Percentiles rank a stretch among this genome's conserved stretches.
phyloP scores from a whole-genome alignment of 306 rosid genomes.

The Ormosia emarginata region DNA sequence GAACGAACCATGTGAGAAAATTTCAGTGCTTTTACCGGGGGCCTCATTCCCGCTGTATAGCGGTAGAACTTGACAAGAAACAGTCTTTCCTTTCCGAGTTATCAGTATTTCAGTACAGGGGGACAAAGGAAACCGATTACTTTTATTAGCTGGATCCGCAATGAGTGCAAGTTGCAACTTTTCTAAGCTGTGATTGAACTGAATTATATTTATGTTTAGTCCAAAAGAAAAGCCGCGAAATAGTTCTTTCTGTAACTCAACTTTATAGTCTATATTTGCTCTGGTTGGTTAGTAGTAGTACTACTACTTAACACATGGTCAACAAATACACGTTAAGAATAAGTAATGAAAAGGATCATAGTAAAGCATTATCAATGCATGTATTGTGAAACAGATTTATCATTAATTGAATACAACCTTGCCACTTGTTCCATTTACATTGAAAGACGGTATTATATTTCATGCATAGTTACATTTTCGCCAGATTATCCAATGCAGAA shows the following conservation, averaged over 20 bases:
- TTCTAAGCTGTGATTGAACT: no score
- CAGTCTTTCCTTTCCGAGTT: background rate
- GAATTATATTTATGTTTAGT: background rate
- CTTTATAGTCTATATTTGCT: background rate
- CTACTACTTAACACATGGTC: background rate
- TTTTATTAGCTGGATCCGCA: background rate
- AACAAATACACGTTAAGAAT: background rate
- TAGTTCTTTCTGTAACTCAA: background rate
- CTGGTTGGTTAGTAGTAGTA: background rate
- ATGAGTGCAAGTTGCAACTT: background rate
- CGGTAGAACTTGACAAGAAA: background rate
- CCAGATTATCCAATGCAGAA: background rate
- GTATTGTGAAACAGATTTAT: background rate
- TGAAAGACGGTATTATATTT: background rate
- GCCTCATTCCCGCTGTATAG: background rate
- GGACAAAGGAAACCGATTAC: background rate
- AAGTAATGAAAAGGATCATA: background rate
- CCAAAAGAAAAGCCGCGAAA: background rate
- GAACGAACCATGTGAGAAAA: no score
- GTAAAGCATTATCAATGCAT: background rate
- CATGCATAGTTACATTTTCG: background rate
- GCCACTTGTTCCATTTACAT: background rate
- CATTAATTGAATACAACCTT: background rate
- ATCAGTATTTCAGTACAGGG: background rate
- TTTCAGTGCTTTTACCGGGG: background rate